Percentiles rank a stretch among this genome's conserved stretches.
Conservation (phyloP, 2,329 filamentous ascomycete genomes). For the Neurospora sp. region DNA sequence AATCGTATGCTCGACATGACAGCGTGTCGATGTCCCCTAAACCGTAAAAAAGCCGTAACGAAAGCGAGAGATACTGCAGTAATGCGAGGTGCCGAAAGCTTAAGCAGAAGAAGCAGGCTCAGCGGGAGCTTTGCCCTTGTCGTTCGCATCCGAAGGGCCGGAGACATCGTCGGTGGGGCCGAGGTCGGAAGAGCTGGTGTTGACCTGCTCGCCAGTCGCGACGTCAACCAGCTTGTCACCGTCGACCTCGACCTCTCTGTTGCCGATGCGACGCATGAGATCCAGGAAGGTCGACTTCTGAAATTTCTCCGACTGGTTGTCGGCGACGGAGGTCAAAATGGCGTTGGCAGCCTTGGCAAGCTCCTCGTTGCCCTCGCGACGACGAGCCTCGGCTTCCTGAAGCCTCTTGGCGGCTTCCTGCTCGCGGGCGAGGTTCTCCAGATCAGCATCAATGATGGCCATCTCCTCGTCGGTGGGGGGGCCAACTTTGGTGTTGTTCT, state of each 20-base stretch:
- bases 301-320: slow-evolving; percentile 66
- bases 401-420: slow-evolving; percentile 24
- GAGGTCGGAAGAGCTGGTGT: slow-evolving; percentile 1
- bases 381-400: slow-evolving; percentile 20
- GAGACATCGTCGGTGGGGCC: background rate
- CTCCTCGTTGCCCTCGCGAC: slow-evolving; percentile 48
- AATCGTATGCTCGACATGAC: background rate
- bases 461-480: slow-evolving; percentile 12
- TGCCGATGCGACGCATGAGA: slow-evolving; percentile 66
- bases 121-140: background rate
- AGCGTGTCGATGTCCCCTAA: background rate
- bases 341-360: slow-evolving; percentile 63
- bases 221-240: slow-evolving; percentile 35
- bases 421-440: slow-evolving; percentile 18
- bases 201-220: slow-evolving; percentile 16
- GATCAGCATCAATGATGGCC: slow-evolving; percentile 15
- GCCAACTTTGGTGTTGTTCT: slow-evolving; percentile 3
- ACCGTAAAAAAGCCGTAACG: background rate
- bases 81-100: background rate
- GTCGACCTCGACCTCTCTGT: slow-evolving; percentile 62
- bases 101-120: background rate
- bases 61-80: background rate
- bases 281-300: slow-evolving; percentile 66
- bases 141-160: background rate
- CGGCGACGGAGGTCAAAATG: slow-evolving; percentile 57